Conservation (phyloP, 306 rosid species). For the Dalbergia cochinchinensis region DNA sequence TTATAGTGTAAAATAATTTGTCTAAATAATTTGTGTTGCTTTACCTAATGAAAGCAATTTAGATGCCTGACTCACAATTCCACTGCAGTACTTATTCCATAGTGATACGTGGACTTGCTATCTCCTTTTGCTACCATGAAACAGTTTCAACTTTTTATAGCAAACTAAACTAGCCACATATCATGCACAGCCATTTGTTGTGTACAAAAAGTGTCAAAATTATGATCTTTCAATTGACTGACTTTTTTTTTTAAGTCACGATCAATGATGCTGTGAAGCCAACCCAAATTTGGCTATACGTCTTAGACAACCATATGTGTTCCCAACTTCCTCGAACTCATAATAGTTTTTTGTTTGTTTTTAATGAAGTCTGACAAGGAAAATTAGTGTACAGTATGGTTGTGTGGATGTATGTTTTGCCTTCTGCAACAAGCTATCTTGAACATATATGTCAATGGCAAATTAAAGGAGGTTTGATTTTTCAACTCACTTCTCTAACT, state of each 20-base stretch:
- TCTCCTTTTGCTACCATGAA: background rate
- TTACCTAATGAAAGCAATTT: background rate
- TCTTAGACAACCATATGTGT: background rate
- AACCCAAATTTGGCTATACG: constrained; percentile 25
- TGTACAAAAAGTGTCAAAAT: constrained; percentile 31
- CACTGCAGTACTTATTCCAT: background rate
- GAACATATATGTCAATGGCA: background rate
- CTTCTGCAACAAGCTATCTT: background rate
- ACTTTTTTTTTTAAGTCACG: background rate
- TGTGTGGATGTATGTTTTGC: constrained; percentile 28
- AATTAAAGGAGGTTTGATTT: background rate
- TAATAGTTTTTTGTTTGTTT: background rate
- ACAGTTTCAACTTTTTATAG: background rate
- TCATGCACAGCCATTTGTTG: background rate
- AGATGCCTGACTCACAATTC: background rate
- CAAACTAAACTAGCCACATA: background rate
- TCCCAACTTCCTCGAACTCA: background rate
- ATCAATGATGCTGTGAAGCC: constrained; percentile 34
- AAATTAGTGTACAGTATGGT: constrained; percentile 19
- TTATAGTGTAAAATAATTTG: no score
- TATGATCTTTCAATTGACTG: background rate
- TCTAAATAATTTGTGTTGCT: background rate
- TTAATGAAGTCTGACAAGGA: background rate
- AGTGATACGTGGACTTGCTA: background rate
- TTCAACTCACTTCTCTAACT: background rate